Base-by-base conservation (phyloP, 441 rosid species). In the Pelargonium cotyledonis region DNA sequence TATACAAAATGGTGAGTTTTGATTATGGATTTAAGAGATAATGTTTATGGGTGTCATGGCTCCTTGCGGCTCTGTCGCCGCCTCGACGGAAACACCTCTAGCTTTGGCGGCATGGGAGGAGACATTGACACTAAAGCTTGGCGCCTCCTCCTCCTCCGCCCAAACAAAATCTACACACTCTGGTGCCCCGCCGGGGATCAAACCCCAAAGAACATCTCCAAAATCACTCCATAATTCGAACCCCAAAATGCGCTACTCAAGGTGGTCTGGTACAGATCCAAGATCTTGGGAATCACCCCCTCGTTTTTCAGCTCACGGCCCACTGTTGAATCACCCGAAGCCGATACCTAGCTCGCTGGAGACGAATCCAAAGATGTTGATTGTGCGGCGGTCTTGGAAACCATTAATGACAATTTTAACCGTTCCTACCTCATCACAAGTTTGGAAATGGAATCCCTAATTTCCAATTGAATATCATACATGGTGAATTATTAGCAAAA, bases 401-500 rank as follows among this genome's bases (percentile, higher is more conserved):
- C 84, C 65, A 88, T 94, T 62, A 88, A 82, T 80, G 80, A 86
- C 67, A 96, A 94, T 73, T 94, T 87, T 53, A 78, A 70, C 21
- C 86, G 89, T 74, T 94, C 97, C 8, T 94, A 94, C 68, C 91
- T 94, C 77, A 96, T 94, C 65, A 89, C 97, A 72, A 97, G 98
- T 88, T 16, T 63, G 62, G 23, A 8, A 16, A 9, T 18, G 8
- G 8, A 57, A 16, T 18, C 62, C 62, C 62, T 23, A 73, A 49
- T 16, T 53, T 19, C 8, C 41, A 60, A 65, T 63, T 73, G 46
- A 62, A 41, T 62, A 23, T 64, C 29, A 2, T 26, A 26, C 2
- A 0, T 26, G 29, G 29, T 26, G 29, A 26, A 26, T 26, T 26
- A 26, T 26, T 26, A 26, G 29, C 29, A 26, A 26, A 26, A 18